Evolutionary conservation across 495 filamentous ascomycete species (phyloP), one percentile per base, ranked within the genome.

Genomic region (Penicillium goetzii): DNA sequence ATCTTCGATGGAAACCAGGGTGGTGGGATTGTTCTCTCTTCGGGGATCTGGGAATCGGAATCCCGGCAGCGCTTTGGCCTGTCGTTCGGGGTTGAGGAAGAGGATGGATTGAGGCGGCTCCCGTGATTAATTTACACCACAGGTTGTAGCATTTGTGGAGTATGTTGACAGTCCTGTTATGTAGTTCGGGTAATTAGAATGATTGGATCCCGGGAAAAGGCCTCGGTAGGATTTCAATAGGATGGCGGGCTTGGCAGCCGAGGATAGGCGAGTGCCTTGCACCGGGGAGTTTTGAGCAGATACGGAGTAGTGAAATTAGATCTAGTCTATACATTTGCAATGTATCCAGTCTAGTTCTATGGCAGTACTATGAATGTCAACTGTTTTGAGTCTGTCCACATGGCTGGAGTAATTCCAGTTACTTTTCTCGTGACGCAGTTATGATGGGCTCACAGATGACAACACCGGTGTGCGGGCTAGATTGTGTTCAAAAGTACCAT

Each of bases 1-100:
- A 68, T 64, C 61, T 25, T 36, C 65, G 30, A 49, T 21, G 55
- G 43, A 26, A 47, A 66, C 67, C 67, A 64, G 61, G 65, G 36
- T 47, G 55, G 57, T 45, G 69, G 67, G 52, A 55, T n/a, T 23
- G 19, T 23, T 19, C 0, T 34, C 30, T 21, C 28, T 8, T 26
- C 50, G 30, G 28, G 52, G 33, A 55, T 55, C 52, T 38, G 25
- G 33, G 6, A 55, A 11, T 36, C 52, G 3, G 52, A 14, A 32
- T 55, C 12, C 52, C 32, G 33, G n/a, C 1, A 36, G 33, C 56
- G 61, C 56, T 58, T 64, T 49, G 58, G 51, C 58, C 60, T 33
- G 54, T 19, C 4, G 47, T 51, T 60, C 52, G 57, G 51, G 30
- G n/a, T 3, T 41, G 23, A 43, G 33, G 49, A 43, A 51, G 55